A percentile compares a stretch with the other conserved stretches of the same genome.
phyloP scores from a whole-genome alignment of 768 basidiomycete species.

The Tylopilus rubrobrunneus region DNA sequence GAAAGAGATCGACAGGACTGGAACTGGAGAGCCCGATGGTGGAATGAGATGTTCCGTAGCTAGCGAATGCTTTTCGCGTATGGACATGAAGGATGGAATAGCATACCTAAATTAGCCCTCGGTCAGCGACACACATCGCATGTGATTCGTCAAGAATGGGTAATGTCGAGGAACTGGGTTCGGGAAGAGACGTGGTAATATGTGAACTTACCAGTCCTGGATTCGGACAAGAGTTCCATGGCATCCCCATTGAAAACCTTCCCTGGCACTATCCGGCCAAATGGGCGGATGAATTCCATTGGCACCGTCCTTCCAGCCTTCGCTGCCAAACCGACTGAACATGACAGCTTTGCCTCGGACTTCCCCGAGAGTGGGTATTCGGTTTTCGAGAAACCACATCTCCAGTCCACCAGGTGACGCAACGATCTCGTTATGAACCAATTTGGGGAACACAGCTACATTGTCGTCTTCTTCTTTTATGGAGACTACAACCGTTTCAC shows the following conservation, averaged over 20 bases:
- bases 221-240: slow-evolving; percentile 65
- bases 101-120: slow-evolving; percentile 54
- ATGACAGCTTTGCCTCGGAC: slow-evolving; percentile 82
- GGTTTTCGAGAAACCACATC: slow-evolving; percentile 83
- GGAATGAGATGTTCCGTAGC: slow-evolving; percentile 53
- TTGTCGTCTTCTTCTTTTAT: slow-evolving; percentile 84
- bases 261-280: slow-evolving; percentile 82
- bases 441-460: slow-evolving; percentile 50
- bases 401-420: slow-evolving; percentile 44
- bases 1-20: slow-evolving; percentile 69
- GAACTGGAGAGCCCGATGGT: slow-evolving; percentile 31
- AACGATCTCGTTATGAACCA: slow-evolving; percentile 64
- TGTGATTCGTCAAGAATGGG: neutral
- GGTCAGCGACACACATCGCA: slow-evolving; percentile 4
- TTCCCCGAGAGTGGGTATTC: slow-evolving; percentile 77
- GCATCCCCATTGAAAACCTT: slow-evolving; percentile 77
- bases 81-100: slow-evolving; percentile 81
- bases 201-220: slow-evolving; percentile 72
- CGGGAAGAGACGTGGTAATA: neutral
- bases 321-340: slow-evolving; percentile 73
- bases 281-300: slow-evolving; percentile 82
- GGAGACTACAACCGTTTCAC: slow-evolving; percentile 80
- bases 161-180: neutral
- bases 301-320: slow-evolving; percentile 68
- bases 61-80: slow-evolving; percentile 74